Evolutionary conservation across 1,284 basidiomycete genomes (phyloP), one percentile per base, ranked within the genome.

Genomic region (Singerocomus inundabilis): DNA sequence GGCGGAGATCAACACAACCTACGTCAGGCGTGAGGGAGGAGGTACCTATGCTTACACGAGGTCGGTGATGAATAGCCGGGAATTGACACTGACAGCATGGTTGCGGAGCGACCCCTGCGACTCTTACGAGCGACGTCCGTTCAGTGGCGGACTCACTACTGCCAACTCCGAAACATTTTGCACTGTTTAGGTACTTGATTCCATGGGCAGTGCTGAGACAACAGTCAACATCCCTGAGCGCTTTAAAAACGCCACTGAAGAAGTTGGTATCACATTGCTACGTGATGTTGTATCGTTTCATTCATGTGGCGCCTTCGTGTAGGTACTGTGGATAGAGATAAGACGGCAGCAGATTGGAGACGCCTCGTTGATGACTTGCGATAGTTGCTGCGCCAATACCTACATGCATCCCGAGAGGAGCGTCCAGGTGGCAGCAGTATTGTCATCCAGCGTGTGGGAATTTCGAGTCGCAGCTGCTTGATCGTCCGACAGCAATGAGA

Each of bases 401-500:
- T 13, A 21, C 21, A 32, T 7, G 12, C 10, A 7, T 29, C 31
- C 33, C 29, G 41, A 42, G 31, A 16, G 34, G n/a, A 32, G 13
- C 52, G 36, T 44, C 28, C 13, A 13, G 35, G 29, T 32, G 28
- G 24, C 32, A 10, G 32, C 18, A 30, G 9, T n/a, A n/a, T n/a
- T n/a, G 34, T 30, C 33, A n/a, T 10, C 30, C 13, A 31, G 28
- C 26, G 7, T 2, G 55, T 55, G 54, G 57, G 54, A 58, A 58
- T 46, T 36, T 32, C 25, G 24, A 29, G 24, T 5, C 10, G n/a
- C n/a, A n/a, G n/a, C n/a, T n/a, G n/a, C n/a, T n/a, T n/a, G n/a
- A n/a, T 30, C 16, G 18, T 13, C 29, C 8, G 9, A 40, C 38
- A 28, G n/a, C 41, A 30, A 89, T 90, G 87, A 81, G 76, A 60